Base-by-base conservation (phyloP, 2,329 filamentous ascomycete genomes). In the Lasiodiplodia citricola region DNA sequence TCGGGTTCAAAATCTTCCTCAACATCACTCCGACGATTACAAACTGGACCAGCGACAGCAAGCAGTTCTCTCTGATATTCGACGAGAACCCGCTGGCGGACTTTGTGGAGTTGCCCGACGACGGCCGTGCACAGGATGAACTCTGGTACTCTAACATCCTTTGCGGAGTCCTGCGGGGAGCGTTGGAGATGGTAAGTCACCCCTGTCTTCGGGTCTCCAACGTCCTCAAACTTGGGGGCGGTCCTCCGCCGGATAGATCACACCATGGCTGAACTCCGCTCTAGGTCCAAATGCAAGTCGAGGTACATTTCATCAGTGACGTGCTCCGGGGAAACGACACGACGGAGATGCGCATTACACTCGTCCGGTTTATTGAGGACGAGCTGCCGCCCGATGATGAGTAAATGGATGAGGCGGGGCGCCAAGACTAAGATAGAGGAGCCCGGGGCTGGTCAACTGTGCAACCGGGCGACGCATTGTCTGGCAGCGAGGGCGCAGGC, bases 101-200 rank as follows among this genome's bases (percentile, higher is more conserved):
- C 81, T 99, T 98, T 82, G 96, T 99, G 60, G 96, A 99, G 81
- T 84, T 99, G 54, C 96, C 96, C 0, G 96, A 99, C 78, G 96
- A 99, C 80, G 96, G 94, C 64, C 88, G 94, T 72, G 93, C 96
- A 3, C 96, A 99, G 80, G 94, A 97, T 76, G 95, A 98, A 82
- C 84, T 99, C 50, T 99, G 96, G 96, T 99, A 96, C 80, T 97
- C 94, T 5, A 99, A 98, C 81, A 96, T 99, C 68, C 87, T 98
- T 54, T 97, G 96, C 75, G 96, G 96, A 54, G 92, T 99, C 54
- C 83, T 99, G 70, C 87, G 96, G 73, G 96, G 96, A 16, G 91
- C 95, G 1, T 81, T 99, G 69, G 96, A 99, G 81, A 99, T 99
- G 96, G 95, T 98, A 76, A 73, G 82, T 70, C 6, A n/a, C 23